Base-by-base conservation (phyloP, 768 basidiomycete genomes). In the Lactarius evosmus region DNA sequence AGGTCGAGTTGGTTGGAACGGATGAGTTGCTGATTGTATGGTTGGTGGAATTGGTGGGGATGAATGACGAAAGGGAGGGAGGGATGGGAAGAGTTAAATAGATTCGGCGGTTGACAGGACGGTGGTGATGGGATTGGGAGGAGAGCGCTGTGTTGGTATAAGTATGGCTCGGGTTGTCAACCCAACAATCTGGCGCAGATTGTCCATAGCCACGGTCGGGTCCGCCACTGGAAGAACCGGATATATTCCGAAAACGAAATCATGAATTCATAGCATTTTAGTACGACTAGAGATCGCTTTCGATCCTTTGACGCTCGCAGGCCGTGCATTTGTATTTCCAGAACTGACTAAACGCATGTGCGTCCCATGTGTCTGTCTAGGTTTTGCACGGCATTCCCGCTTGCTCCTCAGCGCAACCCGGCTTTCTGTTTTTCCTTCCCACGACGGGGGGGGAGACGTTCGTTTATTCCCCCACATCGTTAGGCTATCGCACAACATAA, bases 51-150 rank as follows among this genome's bases (percentile, higher is more conserved):
- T 4, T 38, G 14, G 44, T 27, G 49, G 50, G 9, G 52, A 36
- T 27, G 52, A 60, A 52, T 17, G 16, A 33, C 17, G 17, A 27
- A 57, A 32, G 25, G 33, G 2, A 19, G 17, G 16, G 1, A 14
- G 2, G 6, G 22, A 32, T 33, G 36, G 27, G 34, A 49, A 19
- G 22, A 41, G 63, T 65, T 65, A 65, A 61, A 65, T 65, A 65
- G 49, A 16, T 30, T 19, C n/a, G 9, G 2, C 30, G 56, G 59
- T 33, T 46, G 25, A 56, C 54, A 44, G 38, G 17, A 11, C 8
- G 55, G 36, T 14, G 25, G 22, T 29, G 29, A 33, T n/a, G 62
- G 62, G 30, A 25, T 5, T 56, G 32, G 25, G 6, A 17, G 25
- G 16, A 34, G 25, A 19, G 33, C 36, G 52, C 52, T 29, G 12